phyloP scores from a whole-genome alignment of 805 yeast genomes.

The Lachancea cidri region DNA sequence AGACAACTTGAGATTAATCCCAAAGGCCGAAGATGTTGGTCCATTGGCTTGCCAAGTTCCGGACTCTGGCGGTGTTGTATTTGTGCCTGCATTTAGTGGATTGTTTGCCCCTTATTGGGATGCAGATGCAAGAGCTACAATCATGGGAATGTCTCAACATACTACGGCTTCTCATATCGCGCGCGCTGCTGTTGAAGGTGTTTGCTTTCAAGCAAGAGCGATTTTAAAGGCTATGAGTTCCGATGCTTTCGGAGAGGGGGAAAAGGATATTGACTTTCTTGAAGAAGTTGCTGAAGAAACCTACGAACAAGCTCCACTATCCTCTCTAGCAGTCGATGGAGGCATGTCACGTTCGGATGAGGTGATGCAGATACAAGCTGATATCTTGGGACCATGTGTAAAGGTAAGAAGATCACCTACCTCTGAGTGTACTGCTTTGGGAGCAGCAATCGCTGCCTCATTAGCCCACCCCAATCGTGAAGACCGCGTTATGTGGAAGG shows the following conservation, averaged over 20 bases:
- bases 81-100: constrained; percentile 93
- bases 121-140: constrained; percentile 85
- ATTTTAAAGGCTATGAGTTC: constrained; percentile 84
- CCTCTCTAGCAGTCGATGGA: constrained; percentile 77
- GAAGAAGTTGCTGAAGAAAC: constrained; percentile 41
- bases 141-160: constrained; percentile 88
- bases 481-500: constrained; percentile 65
- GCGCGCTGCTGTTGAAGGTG: constrained; percentile 92
- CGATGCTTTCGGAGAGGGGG: constrained; percentile 64
- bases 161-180: constrained; percentile 91
- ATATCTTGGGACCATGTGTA: constrained; percentile 82
- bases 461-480: constrained; percentile 45
- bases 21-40: constrained; percentile 80
- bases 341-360: constrained; percentile 91
- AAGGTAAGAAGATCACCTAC: constrained; percentile 75
- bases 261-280: constrained; percentile 40
- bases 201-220: constrained; percentile 89
- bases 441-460: constrained; percentile 96
- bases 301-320: constrained; percentile 46
- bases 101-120: constrained; percentile 96
- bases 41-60: constrained; percentile 80
- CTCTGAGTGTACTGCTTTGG: constrained; percentile 90
- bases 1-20: constrained; percentile 80
- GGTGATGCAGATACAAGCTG: constrained; percentile 91
- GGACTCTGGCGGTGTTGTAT: constrained; percentile 85